Percentiles rank a stretch among this genome's conserved stretches.
phyloP scores from a whole-genome alignment of 495 filamentous ascomycete genomes.

The Penicillium bovifimosum region DNA sequence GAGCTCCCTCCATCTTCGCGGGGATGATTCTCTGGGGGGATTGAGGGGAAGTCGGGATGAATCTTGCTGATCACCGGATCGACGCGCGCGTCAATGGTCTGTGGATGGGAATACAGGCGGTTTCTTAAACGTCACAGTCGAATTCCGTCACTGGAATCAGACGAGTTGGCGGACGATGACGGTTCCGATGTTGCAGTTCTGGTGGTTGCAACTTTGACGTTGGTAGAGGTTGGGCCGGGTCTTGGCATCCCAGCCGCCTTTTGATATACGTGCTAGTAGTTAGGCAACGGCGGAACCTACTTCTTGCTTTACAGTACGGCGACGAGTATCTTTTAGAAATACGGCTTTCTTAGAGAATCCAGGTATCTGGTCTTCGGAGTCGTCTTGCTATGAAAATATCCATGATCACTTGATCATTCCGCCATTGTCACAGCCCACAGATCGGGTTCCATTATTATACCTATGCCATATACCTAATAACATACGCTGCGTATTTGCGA shows the following conservation, averaged over 20 bases:
- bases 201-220: conserved; percentile 6
- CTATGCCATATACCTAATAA: no score
- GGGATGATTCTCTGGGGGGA: not conserved
- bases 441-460: no score
- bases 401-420: no score
- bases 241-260: conserved; percentile 12
- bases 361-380: no score
- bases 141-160: not conserved
- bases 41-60: not conserved
- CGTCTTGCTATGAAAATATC: no score
- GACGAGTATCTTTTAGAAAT: not conserved
- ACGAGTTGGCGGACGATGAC: not conserved
- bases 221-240: conserved; percentile 11
- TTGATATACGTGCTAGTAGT: no score
- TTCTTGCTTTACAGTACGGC: not conserved
- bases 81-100: not conserved
- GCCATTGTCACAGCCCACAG: no score
- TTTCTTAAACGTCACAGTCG: not conserved
- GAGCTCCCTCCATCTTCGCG: conserved; percentile 32
- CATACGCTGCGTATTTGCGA: no score
- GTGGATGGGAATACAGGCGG: not conserved
- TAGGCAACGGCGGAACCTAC: no score
- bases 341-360: not conserved
- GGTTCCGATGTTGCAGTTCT: not conserved
- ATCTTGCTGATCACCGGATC: not conserved